Percentiles rank a stretch among this genome's conserved stretches.
Conservation (phyloP, 345 rosid genomes). For the Clarkia xantiana region DNA sequence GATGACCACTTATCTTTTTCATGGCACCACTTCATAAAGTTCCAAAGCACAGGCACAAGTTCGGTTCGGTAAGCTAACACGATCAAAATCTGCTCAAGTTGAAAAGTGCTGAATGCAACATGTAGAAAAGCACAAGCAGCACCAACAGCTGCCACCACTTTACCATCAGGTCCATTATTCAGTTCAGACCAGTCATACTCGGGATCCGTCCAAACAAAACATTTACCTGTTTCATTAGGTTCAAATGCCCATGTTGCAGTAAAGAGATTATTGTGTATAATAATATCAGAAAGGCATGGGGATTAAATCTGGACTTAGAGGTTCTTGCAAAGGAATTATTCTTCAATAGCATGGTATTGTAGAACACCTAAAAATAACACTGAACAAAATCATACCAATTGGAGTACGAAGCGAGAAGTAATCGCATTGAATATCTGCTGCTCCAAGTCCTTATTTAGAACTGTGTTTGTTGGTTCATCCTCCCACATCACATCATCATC, state of each 20-base stretch:
- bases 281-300: background rate
- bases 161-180: constrained; percentile 32
- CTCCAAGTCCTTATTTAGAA: constrained; percentile 45
- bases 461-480: constrained; percentile 39
- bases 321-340: background rate
- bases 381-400: constrained; percentile 44
- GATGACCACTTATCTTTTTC: constrained; percentile 71
- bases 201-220: constrained; percentile 50
- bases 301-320: background rate
- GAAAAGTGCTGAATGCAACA: constrained; percentile 59
- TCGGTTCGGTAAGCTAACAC: constrained; percentile 89
- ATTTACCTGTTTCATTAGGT: constrained; percentile 40
- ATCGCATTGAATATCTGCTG: constrained; percentile 63
- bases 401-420: constrained; percentile 75
- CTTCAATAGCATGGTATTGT: constrained; percentile 5
- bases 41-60: constrained; percentile 86
- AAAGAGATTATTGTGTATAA: background rate
- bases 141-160: constrained; percentile 65
- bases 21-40: constrained; percentile 79
- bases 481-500: constrained; percentile 45
- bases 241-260: background rate
- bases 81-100: constrained; percentile 76
- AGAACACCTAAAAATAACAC: constrained; percentile 8
- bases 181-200: constrained; percentile 16
- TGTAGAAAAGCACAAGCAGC: constrained; percentile 92